Evolutionary conservation across 768 basidiomycete genomes (phyloP).

Genomic region (Antrodiella citrinella): DNA sequence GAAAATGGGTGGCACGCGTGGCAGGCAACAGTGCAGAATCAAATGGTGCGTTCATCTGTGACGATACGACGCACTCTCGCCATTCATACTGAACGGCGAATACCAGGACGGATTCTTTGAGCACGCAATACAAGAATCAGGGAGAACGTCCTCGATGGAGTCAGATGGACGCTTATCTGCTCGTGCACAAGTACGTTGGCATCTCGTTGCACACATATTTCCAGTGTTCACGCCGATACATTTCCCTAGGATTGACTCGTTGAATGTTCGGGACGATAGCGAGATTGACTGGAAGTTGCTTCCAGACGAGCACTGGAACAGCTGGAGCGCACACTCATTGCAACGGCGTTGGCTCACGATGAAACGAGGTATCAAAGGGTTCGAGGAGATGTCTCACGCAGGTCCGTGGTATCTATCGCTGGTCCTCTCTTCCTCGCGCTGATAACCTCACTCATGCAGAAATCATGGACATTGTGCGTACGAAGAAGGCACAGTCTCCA

Average conservation of each 20-base stretch:
- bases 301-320: conserved; percentile 68
- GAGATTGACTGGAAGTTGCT: conserved; percentile 83
- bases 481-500: conserved; percentile 62
- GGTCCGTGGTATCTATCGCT: conserved; percentile 25
- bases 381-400: conserved; percentile 68
- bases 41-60: conserved; percentile 72
- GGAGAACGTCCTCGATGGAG: conserved; percentile 70
- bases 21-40: conserved; percentile 78
- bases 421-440: conserved; percentile 32
- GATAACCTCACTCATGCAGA: conserved; percentile 32
- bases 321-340: conserved; percentile 76
- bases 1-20: conserved; percentile 67
- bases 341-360: conserved; percentile 77
- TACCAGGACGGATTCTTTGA: conserved; percentile 67
- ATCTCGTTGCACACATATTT: conserved; percentile 16
- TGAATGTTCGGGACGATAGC: conserved; percentile 70
- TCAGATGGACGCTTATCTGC: conserved; percentile 66
- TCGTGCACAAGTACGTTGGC: conserved; percentile 62
- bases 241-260: conserved; percentile 52
- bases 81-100: not conserved
- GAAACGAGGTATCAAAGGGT: conserved; percentile 69
- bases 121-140: conserved; percentile 63
- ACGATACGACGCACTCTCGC: not conserved
- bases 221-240: not conserved
- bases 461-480: conserved; percentile 72